Percentiles rank a stretch among this genome's conserved stretches.
These are phyloP conservation scores for Myxozyma neotropica DNA, from an alignment of 805 yeast genomes.

Conservation along the genomic window DNA sequence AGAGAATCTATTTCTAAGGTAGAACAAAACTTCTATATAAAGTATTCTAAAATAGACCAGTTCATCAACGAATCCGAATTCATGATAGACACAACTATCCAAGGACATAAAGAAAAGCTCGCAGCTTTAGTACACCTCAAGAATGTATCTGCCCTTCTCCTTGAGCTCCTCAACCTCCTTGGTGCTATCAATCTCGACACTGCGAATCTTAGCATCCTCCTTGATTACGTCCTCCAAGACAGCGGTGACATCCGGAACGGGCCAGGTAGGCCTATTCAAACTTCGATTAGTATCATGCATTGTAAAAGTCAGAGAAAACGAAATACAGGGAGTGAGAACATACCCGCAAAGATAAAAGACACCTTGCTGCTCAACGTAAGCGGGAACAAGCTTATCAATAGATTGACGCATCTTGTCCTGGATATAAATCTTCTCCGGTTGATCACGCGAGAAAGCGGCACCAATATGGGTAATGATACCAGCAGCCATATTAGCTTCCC, in stretches of 20 bases:
- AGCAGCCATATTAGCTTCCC: conserved; percentile 95
- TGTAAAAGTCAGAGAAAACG: neutral
- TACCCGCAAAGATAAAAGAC: conserved; percentile 86
- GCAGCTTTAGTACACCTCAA: conserved; percentile 83
- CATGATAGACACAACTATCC: too few species aligned
- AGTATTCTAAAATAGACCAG: too few species aligned
- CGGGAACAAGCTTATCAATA: conserved; percentile 70
- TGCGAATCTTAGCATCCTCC: conserved; percentile 68
- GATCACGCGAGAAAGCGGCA: conserved; percentile 98
- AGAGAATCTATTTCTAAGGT: too few species aligned
- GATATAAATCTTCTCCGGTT: conserved; percentile 89
- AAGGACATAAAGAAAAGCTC: too few species aligned
- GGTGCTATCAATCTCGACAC: conserved; percentile 68
- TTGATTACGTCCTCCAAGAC: conserved; percentile 80
- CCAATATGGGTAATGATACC: conserved; percentile 92
- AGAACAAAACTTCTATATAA: too few species aligned
- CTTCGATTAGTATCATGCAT: neutral
- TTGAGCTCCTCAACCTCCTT: conserved; percentile 89
- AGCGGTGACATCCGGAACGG: conserved; percentile 92
- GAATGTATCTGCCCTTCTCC: conserved; percentile 86
- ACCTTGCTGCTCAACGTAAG: conserved; percentile 77
- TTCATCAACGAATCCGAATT: too few species aligned
- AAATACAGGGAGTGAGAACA: neutral
- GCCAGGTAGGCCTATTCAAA: conserved; percentile 84
- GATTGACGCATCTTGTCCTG: conserved; percentile 89